Base-by-base conservation (phyloP, 2,329 filamentous ascomycete genomes). In the Cordyceps cateniannulata region DNA sequence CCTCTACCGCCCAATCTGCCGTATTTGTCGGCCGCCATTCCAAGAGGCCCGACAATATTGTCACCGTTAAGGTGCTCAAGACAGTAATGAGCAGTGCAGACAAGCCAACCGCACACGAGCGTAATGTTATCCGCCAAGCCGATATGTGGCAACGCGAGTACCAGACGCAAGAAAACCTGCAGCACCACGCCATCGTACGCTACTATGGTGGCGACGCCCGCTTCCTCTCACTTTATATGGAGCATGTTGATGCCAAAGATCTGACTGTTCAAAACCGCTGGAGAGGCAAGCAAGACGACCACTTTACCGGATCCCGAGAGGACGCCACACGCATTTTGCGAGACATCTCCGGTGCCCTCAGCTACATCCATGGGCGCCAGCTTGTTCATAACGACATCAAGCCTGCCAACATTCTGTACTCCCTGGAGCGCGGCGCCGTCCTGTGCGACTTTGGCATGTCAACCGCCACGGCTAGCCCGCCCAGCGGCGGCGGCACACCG, bases 301-400 rank as follows among this genome's bases (percentile, higher is more conserved):
- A 77, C 58, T 86, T 86, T 62, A 68, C 73, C 14, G 83, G 83
- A 48, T 72, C 70, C 51, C 75, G 77, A 7, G 69, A 71, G 5
- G 82, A 85, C 62, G 81, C 80, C 7, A 55, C 74, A 58, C 78
- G 79, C 20, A 85, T 85, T 53, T 67, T 85, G 32, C 75, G 74
- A 29, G 82, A 85, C 67, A 83, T 84, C 56, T 71, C 79, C 22
- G 74, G 77, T 63, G 83, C 82, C 2, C 72, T 86, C 48, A 73
- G 79, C 68, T 85, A 85, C 68, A 75, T 86, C 38, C 83, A 86
- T 69, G 73, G 73, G 53, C 77, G 78, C 60, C 75, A 75, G 59
- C 72, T 81, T 24, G 79, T 84, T 14, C 83, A 86, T 71, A 86
- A 85, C 70, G 83, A 86, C 69, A 83, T 85, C 70, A 85, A 85